Percentiles rank a stretch among this genome's conserved stretches.
Evolutionary conservation across 305 asterid genomes (phyloP).

Genomic region (Solanum aculeatissimum): DNA sequence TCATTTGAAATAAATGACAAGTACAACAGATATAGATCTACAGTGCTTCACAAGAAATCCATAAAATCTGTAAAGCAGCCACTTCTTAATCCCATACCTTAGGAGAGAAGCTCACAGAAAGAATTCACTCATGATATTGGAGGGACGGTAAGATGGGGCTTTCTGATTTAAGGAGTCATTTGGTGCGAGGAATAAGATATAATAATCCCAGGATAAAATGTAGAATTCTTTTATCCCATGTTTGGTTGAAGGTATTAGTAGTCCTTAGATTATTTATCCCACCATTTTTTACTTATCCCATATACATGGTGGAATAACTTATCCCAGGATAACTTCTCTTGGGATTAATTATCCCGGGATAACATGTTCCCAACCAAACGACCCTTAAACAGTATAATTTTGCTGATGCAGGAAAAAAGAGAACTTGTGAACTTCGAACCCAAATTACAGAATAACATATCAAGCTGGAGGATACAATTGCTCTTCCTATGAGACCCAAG

Average conservation of each 20-base stretch:
- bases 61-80: neutral
- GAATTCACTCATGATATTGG: neutral
- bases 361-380: too few species aligned
- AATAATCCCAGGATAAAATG: too few species aligned
- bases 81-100: neutral
- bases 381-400: neutral
- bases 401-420: neutral
- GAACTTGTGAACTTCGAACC: neutral
- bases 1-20: neutral
- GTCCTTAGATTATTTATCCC: too few species aligned
- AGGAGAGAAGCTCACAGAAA: neutral
- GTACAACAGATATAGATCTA: neutral
- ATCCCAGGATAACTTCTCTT: too few species aligned
- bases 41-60: neutral
- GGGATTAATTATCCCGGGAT: too few species aligned
- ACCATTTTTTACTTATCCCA: too few species aligned
- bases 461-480: neutral
- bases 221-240: too few species aligned
- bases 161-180: neutral
- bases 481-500: neutral
- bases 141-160: neutral
- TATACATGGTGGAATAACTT: too few species aligned
- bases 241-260: too few species aligned
- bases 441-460: neutral
- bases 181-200: too few species aligned